These are phyloP conservation scores for Brassica hybrid DNA, from an alignment of 441 rosid species.

Conservation along the genomic window DNA sequence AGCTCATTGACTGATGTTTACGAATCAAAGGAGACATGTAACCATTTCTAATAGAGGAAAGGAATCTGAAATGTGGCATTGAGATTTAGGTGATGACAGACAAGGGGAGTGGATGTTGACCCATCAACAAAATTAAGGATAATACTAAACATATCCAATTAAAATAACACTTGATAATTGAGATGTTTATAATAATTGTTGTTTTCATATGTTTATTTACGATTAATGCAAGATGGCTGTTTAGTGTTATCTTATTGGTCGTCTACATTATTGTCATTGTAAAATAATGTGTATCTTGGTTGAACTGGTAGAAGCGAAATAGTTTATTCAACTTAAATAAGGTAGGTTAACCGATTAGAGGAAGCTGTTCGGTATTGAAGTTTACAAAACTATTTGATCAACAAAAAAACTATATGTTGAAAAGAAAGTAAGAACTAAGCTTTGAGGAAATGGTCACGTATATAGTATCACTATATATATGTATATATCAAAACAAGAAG, in stretches of 20 bases:
- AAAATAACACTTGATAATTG: slow-evolving; percentile 30
- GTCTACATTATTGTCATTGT: slow-evolving; percentile 38
- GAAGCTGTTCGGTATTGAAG: slow-evolving; percentile 19
- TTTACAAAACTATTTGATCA: background rate
- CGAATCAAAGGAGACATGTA: slow-evolving; percentile 30
- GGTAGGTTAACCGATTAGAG: slow-evolving; percentile 38
- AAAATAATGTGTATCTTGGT: slow-evolving; percentile 36
- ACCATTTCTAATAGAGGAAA: slow-evolving; percentile 63
- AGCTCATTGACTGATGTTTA: slow-evolving; percentile 36
- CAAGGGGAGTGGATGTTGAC: slow-evolving; percentile 90
- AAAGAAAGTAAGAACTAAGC: background rate
- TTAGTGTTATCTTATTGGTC: slow-evolving; percentile 39
- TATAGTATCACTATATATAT: background rate
- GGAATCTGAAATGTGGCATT: slow-evolving; percentile 82
- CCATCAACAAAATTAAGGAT: slow-evolving; percentile 85
- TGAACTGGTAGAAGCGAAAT: slow-evolving; percentile 40
- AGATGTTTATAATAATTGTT: slow-evolving; percentile 34
- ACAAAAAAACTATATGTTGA: background rate
- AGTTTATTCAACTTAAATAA: slow-evolving; percentile 34
- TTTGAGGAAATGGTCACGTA: slow-evolving; percentile 1
- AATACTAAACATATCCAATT: slow-evolving; percentile 83
- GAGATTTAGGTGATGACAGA: slow-evolving; percentile 93
- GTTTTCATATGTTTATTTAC: slow-evolving; percentile 20
- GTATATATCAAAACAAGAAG: background rate
- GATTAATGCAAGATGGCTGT: slow-evolving; percentile 33